These are phyloP conservation scores for Glycine soja DNA, from an alignment of 306 rosid genomes.

Conservation along the genomic window DNA sequence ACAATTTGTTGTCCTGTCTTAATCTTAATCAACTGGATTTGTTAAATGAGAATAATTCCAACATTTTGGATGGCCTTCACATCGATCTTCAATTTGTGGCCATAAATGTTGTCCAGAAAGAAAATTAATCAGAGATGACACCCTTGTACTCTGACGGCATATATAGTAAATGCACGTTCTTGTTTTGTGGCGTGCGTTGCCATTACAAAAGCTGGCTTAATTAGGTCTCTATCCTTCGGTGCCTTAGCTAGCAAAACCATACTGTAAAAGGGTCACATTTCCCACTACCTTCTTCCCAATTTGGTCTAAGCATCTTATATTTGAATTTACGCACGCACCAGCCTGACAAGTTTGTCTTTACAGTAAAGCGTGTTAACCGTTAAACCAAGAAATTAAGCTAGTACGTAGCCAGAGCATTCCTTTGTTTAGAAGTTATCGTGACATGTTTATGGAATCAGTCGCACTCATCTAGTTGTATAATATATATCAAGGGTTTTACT, in stretches of 20 bases:
- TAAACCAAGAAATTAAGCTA: neutral
- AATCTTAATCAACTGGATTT: slow-evolving; percentile 22
- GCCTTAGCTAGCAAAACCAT: slow-evolving; percentile 32
- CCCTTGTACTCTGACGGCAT: neutral
- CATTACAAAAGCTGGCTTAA: neutral
- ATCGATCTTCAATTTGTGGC: neutral
- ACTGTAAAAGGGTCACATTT: slow-evolving; percentile 41
- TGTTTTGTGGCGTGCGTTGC: neutral
- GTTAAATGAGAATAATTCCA: neutral
- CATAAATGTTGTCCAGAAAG: slow-evolving; percentile 26
- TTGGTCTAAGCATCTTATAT: slow-evolving; percentile 30
- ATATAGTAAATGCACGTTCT: neutral
- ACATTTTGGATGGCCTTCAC: no score
- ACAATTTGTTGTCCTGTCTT: slow-evolving; percentile 11
- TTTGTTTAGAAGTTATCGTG: neutral
- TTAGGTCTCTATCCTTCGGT: slow-evolving; percentile 25
- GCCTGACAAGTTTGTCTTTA: neutral
- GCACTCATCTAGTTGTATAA: neutral
- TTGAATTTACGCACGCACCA: neutral
- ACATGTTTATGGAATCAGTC: neutral
- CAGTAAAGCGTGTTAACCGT: neutral
- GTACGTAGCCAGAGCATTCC: neutral
- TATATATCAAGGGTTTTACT: no score
- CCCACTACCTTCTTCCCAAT: neutral
- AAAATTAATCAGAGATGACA: neutral